A percentile compares a stretch with the other conserved stretches of the same genome.
These are phyloP conservation scores for Boletus coccyginus DNA, from an alignment of 768 basidiomycete genomes.

Conservation along the genomic window DNA sequence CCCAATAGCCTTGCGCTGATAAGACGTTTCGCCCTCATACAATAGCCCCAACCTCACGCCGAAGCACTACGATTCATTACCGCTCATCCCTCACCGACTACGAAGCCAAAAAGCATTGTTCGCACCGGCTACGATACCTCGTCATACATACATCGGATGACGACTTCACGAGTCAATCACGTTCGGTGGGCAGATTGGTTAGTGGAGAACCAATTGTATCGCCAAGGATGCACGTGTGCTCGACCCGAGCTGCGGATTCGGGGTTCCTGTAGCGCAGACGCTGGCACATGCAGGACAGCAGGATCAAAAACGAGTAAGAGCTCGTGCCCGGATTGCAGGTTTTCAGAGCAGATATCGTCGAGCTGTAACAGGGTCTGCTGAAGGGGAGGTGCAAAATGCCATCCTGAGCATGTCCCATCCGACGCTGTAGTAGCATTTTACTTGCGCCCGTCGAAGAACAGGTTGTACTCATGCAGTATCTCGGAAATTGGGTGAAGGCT, in stretches of 20 bases:
- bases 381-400: neutral
- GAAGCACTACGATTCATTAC: conserved; percentile 19
- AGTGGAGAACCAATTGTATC: neutral
- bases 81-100: conserved; percentile 9
- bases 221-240: neutral
- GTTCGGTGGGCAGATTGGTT: neutral
- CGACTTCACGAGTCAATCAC: neutral
- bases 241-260: conserved; percentile 8
- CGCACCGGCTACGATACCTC: conserved; percentile 1
- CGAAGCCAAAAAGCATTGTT: conserved; percentile 7
- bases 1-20: conserved; percentile 2
- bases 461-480: conserved; percentile 3
- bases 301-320: conserved; percentile 2
- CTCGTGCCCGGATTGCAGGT: conserved; percentile 5
- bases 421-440: conserved; percentile 4
- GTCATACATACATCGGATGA: conserved; percentile 1
- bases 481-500: conserved; percentile 18
- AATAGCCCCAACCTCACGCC: neutral
- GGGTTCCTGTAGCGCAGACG: conserved; percentile 5
- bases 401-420: neutral
- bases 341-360: conserved; percentile 6
- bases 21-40: neutral
- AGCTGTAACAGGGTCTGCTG: neutral
- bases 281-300: conserved; percentile 4
- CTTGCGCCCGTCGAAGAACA: conserved; percentile 7